phyloP scores from a whole-genome alignment of 225 moss, liverwort and hornwort species.

The Climacium dendroides region DNA sequence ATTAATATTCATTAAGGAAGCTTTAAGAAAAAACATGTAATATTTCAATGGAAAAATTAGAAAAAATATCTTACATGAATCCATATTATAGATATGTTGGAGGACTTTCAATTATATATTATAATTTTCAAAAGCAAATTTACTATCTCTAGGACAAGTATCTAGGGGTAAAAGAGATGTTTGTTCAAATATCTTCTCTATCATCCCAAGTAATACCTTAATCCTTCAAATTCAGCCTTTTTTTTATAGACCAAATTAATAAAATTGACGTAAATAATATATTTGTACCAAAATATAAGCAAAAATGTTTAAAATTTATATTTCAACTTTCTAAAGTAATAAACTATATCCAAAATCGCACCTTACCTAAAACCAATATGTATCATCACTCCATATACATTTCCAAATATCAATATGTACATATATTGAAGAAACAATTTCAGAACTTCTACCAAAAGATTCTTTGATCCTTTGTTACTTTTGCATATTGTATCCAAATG shows the following conservation, averaged over 20 bases:
- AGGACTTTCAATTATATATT: not conserved
- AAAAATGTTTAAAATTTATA: not conserved
- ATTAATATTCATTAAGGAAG: not conserved
- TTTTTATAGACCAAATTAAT: not conserved
- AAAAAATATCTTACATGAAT: fast-evolving
- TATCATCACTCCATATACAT: not conserved
- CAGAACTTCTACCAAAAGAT: fast-evolving
- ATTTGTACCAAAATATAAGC: not conserved
- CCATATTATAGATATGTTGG: too few relatives aligned
- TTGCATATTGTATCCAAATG: not conserved
- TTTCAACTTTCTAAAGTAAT: not conserved
- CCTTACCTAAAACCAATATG: fast-evolving
- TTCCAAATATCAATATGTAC: not conserved
- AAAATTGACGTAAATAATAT: not conserved
- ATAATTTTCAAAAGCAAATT: not conserved
- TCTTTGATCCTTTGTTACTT: not conserved
- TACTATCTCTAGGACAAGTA: not conserved
- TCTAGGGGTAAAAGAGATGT: fast-evolving
- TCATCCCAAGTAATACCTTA: not conserved
- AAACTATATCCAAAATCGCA: fast-evolving
- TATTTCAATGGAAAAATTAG: not conserved
- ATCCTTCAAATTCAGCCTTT: too few relatives aligned
- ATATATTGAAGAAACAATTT: not conserved
- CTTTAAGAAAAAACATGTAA: not conserved
- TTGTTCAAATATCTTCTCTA: not conserved